Evolutionary conservation across 495 filamentous ascomycete genomes (phyloP).

Genomic region (Platismatia glauca): DNA sequence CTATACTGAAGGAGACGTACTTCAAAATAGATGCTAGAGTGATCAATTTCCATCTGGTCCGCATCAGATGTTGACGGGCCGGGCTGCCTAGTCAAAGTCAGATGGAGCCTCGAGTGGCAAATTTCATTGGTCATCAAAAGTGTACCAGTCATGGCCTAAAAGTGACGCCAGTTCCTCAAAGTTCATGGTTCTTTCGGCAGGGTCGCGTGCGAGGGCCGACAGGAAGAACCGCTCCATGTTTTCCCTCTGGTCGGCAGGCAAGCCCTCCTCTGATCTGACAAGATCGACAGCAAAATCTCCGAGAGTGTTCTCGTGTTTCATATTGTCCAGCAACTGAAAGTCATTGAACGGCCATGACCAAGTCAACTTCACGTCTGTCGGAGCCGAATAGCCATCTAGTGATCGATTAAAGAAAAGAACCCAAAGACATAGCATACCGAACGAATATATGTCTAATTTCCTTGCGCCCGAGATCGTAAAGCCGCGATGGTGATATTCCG

Average conservation of each 20-base stretch:
- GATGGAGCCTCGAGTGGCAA: neutral
- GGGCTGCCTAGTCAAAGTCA: neutral
- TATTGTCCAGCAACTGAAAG: neutral
- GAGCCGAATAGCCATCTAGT: neutral
- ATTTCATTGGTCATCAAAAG: neutral
- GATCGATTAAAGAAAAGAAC: neutral
- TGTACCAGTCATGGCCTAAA: neutral
- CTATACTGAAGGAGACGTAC: neutral
- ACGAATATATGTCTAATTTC: conserved; percentile 17
- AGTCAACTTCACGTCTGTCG: neutral
- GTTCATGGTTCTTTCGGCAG: neutral
- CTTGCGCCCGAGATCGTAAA: conserved; percentile 1
- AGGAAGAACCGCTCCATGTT: neutral
- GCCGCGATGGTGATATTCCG: conserved; percentile 12
- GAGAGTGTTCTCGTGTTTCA: neutral
- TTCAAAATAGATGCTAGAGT: neutral
- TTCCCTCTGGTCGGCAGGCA: neutral
- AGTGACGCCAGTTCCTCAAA: neutral
- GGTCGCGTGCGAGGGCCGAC: neutral
- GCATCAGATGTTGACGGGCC: neutral
- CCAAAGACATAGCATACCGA: conserved; percentile 17
- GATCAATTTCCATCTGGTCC: neutral
- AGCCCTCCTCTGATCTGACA: neutral
- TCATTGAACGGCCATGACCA: neutral
- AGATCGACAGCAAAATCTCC: neutral